A percentile compares a stretch with the other conserved stretches of the same genome.
Evolutionary conservation across 176 grass and related monocot genomes (phyloP).

Genomic region (Chrysopogon serrulatus): DNA sequence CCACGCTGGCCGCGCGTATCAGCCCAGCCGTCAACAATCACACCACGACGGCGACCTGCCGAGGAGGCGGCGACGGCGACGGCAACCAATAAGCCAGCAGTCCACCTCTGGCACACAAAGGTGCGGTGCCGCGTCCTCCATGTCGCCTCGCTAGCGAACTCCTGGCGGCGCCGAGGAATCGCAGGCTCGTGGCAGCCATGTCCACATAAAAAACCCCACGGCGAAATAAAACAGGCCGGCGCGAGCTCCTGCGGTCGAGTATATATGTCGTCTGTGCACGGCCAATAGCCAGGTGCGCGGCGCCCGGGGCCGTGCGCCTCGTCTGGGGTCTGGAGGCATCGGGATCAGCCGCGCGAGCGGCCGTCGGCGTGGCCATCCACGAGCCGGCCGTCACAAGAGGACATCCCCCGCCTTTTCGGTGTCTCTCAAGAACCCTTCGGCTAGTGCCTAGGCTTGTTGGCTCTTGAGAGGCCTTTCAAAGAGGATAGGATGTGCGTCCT

Average conservation of each 20-base stretch:
- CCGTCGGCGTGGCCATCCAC: not conserved
- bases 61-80: not conserved
- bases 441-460: not conserved
- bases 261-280: not conserved
- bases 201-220: not conserved
- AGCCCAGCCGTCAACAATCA: not conserved
- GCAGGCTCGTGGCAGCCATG: not conserved
- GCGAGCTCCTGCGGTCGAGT: too few species aligned
- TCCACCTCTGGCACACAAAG: not conserved
- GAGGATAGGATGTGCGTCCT: not conserved
- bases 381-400: not conserved
- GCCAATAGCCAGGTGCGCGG: not conserved
- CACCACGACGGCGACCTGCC: not conserved
- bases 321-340: not conserved
- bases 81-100: not conserved
- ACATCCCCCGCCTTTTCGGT: slow-evolving; percentile 20
- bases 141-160: not conserved
- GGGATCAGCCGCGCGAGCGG: not conserved
- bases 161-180: not conserved
- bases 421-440: not conserved
- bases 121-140: not conserved
- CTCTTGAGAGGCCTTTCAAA: slow-evolving; percentile 18
- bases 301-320: not conserved
- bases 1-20: not conserved
- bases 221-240: not conserved